phyloP scores from a whole-genome alignment of 2,329 filamentous ascomycete species.

The Penicillium capsulatum region DNA sequence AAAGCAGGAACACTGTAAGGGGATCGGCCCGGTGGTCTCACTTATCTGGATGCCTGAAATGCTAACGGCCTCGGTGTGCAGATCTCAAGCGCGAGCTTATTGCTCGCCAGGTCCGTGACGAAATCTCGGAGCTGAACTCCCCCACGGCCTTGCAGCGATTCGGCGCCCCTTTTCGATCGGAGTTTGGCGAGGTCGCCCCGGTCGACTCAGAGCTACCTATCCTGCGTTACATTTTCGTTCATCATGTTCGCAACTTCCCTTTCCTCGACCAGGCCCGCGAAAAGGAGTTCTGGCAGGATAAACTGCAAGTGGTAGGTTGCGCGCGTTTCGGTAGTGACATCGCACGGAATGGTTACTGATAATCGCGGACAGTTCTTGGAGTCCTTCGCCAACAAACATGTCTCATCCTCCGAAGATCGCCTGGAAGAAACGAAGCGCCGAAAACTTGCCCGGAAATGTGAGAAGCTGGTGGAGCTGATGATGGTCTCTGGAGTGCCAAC shows the following conservation, averaged over 20 bases:
- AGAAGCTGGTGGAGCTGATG: slow-evolving; percentile 97
- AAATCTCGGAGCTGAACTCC: slow-evolving; percentile 89
- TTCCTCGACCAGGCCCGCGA: slow-evolving; percentile 95
- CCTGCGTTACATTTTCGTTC: slow-evolving; percentile 92
- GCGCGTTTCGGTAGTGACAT: not conserved
- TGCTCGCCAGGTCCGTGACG: slow-evolving; percentile 79
- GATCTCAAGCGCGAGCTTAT: slow-evolving; percentile 96
- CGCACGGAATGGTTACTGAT: not conserved
- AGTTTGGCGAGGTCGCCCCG: slow-evolving; percentile 86
- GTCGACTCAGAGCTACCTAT: slow-evolving; percentile 92
- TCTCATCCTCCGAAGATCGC: slow-evolving; percentile 93
- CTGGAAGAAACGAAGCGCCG: slow-evolving; percentile 92
- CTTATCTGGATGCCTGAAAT: slow-evolving; percentile 10
- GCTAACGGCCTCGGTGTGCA: slow-evolving; percentile 34
- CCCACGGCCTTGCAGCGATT: slow-evolving; percentile 93
- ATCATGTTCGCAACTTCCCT: slow-evolving; percentile 96
- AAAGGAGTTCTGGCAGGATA: slow-evolving; percentile 99
- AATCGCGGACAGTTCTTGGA: slow-evolving; percentile 69
- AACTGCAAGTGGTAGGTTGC: slow-evolving; percentile 76
- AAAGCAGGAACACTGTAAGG: slow-evolving; percentile 98
- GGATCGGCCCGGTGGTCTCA: slow-evolving; percentile 26
- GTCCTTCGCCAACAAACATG: slow-evolving; percentile 94
- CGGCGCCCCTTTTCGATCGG: slow-evolving; percentile 89
- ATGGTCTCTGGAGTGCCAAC: slow-evolving; percentile 98
- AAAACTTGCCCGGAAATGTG: slow-evolving; percentile 86